phyloP scores from a whole-genome alignment of 495 filamentous ascomycete species.

The Penicillium macrosclerotiorum region DNA sequence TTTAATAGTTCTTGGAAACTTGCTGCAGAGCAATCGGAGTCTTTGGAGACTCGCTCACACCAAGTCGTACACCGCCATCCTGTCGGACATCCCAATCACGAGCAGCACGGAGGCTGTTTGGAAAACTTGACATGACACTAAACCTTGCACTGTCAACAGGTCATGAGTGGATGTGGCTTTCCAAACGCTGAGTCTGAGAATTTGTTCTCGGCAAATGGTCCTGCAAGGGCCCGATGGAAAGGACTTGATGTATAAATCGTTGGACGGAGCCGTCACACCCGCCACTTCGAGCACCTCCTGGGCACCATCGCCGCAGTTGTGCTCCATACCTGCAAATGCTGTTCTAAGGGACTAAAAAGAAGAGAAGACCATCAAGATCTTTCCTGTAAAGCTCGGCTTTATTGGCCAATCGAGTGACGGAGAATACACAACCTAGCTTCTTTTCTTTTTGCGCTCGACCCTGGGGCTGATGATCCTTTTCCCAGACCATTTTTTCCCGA shows the following conservation, averaged over 20 bases:
- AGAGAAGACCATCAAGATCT: too few species aligned
- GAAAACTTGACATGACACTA: slow-evolving; percentile 18
- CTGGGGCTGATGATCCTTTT: slow-evolving; percentile 14
- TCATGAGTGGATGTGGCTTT: slow-evolving; percentile 16
- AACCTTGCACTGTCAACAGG: slow-evolving; percentile 14
- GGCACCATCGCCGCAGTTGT: too few species aligned
- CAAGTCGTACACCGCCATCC: slow-evolving; percentile 41
- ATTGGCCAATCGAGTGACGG: not conserved
- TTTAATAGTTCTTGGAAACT: slow-evolving; percentile 20
- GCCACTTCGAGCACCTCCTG: slow-evolving; percentile 5
- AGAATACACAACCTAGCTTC: not conserved
- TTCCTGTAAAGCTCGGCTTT: too few species aligned
- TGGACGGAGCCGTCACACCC: slow-evolving; percentile 25
- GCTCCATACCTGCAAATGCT: too few species aligned
- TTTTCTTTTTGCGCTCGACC: not conserved
- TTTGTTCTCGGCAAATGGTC: slow-evolving; percentile 10
- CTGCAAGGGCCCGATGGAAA: slow-evolving; percentile 44
- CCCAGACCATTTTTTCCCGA: slow-evolving; percentile 6
- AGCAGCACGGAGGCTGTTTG: slow-evolving; percentile 22
- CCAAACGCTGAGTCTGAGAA: slow-evolving; percentile 20
- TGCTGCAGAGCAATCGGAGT: slow-evolving; percentile 7
- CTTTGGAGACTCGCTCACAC: slow-evolving; percentile 8
- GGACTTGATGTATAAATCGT: slow-evolving; percentile 33
- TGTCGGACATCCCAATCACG: slow-evolving; percentile 26
- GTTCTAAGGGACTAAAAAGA: too few species aligned